Percentiles rank a stretch among this genome's conserved stretches.
phyloP scores from a whole-genome alignment of 2,329 filamentous ascomycete species.

The Hypoxylon rubiginosum region DNA sequence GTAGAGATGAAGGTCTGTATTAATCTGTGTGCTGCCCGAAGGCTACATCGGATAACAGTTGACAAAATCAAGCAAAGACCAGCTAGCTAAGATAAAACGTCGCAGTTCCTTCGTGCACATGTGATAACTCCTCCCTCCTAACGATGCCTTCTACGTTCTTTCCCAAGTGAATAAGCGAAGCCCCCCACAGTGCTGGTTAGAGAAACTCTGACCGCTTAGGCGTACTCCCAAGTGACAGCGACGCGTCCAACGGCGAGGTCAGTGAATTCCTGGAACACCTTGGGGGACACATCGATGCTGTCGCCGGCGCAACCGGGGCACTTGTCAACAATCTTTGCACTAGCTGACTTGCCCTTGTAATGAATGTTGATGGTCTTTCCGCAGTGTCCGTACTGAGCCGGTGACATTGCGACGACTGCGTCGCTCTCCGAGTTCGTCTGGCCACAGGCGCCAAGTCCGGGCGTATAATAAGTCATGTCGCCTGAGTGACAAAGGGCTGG shows the following conservation, averaged over 20 bases:
- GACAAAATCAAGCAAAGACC: not conserved
- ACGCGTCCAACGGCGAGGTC: constrained; percentile 34
- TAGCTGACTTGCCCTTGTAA: constrained; percentile 42
- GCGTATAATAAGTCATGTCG: constrained; percentile 46
- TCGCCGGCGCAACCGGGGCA: constrained; percentile 46
- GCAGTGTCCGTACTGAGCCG: constrained; percentile 42
- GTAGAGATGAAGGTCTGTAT: not conserved
- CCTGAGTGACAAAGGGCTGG: constrained; percentile 37
- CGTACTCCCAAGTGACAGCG: constrained; percentile 44
- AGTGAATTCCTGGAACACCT: constrained; percentile 43
- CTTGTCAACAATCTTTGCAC: constrained; percentile 48
- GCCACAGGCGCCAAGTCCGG: constrained; percentile 47
- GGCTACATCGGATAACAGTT: not conserved
- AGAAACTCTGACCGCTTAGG: no score
- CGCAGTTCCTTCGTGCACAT: not conserved
- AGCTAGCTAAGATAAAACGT: not conserved
- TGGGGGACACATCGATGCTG: constrained; percentile 48
- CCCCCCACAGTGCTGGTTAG: no score
- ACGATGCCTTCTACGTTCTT: not conserved
- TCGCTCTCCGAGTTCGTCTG: constrained; percentile 35
- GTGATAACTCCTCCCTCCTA: not conserved
- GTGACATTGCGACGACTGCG: constrained; percentile 46
- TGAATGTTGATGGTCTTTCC: constrained; percentile 46
- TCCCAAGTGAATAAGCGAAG: not conserved
- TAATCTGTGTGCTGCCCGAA: not conserved